Conservation (phyloP, 75 land plant species). For the Pinus taeda region DNA sequence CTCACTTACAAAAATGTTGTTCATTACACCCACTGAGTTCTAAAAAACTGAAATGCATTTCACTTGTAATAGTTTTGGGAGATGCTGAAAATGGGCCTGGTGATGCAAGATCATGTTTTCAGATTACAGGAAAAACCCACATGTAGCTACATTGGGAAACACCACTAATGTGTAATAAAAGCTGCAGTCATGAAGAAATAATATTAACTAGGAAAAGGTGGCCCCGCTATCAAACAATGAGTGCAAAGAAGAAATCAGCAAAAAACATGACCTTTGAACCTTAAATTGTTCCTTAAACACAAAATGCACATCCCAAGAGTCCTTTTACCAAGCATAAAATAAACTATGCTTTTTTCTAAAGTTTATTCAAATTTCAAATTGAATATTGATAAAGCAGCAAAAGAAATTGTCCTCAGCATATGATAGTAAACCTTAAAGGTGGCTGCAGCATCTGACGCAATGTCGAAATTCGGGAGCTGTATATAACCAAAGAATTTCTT, state of each 20-base stretch:
- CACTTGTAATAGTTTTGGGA: neutral
- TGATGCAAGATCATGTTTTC: neutral
- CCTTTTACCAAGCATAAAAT: too few relatives aligned
- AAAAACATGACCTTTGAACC: neutral
- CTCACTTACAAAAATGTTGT: too few relatives aligned
- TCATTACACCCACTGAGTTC: neutral
- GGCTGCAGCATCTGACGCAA: conserved; percentile 93
- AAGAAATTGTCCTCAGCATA: neutral
- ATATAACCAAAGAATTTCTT: conserved; percentile 86
- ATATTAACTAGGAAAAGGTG: neutral
- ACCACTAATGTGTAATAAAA: neutral
- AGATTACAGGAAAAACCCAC: neutral
- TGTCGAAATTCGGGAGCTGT: conserved; percentile 92
- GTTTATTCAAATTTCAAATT: neutral
- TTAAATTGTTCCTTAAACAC: neutral
- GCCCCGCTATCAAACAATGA: neutral
- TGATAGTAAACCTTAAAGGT: conserved; percentile 81
- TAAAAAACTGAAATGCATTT: neutral
- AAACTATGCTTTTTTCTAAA: neutral
- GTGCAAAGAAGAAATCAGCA: neutral
- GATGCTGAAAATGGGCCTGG: neutral
- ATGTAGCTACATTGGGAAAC: neutral
- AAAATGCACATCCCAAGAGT: neutral
- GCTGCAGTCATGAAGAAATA: neutral
- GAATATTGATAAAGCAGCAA: neutral